Evolutionary conservation across 139 green algal species (phyloP), one percentile per base, ranked within the genome.

Genomic region (Chlorella sp.): DNA sequence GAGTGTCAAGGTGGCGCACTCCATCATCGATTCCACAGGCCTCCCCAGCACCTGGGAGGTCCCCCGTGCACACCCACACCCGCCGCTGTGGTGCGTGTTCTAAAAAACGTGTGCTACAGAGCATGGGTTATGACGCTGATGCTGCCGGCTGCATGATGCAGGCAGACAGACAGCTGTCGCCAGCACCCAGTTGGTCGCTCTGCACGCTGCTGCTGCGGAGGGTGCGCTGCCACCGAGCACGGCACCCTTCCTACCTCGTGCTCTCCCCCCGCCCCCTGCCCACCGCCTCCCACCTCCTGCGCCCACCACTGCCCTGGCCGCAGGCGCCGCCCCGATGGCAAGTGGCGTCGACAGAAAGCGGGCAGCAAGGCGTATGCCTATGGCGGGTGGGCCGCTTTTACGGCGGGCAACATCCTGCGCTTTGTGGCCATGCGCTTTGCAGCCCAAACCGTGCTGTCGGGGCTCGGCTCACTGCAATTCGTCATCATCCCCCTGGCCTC

Each of bases 351-450:
- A 64, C 92, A 94, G 73, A 69, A 66, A 36, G 86, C 86, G n/a
- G 92, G 92, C 37, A 91, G 89, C 40, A 92, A 88, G 66, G 75
- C 78, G 32, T 94, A 94, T 64, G 71, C 90, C 26, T n/a, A 84
- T 15, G 61, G 90, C 24, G 92, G 91, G 11, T 95, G 92, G 92
- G 12, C 21, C 14, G 37, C 91, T 1, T 95, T 95, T 89, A 89
- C 83, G 7, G 81, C 89, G 12, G 92, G 92, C 57, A 95, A 95
- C 86, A 76, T 94, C 64, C 76, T 93, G 92, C 91, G 92, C 34
- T 95, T 95, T 79, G 88, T 91, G 24, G 82, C 86, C 57, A 95
- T 95, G 92, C 86, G 92, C 64, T 95, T 95, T 90, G 91, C 92
- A 0, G 89, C 92, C 5, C 92, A 95, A 75, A 94, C 92, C 30